Conservation (phyloP, 2,329 filamentous ascomycete species). For the Aspergillus bombycis region DNA sequence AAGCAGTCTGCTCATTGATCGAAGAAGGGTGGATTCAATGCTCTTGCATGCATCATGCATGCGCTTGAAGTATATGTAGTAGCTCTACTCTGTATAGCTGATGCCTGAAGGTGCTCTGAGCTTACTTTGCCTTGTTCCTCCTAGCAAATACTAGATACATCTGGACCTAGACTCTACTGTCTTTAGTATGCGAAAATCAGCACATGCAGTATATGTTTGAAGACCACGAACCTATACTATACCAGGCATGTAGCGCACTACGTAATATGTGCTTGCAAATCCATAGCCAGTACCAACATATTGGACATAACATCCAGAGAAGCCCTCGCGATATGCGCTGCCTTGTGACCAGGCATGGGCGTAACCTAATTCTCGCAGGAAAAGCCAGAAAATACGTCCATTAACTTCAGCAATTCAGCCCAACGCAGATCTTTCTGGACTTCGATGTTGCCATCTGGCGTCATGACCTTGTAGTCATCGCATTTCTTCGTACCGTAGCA, state of each 20-base stretch:
- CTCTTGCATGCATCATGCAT: no score
- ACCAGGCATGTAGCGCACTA: not conserved
- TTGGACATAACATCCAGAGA: not conserved
- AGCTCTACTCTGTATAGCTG: not conserved
- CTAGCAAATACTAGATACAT: no score
- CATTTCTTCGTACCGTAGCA: slow-evolving; percentile 38
- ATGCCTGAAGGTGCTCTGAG: no score
- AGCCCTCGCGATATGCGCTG: no score
- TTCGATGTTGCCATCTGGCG: slow-evolving; percentile 36
- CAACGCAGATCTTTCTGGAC: slow-evolving; percentile 42
- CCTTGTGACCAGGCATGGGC: no score
- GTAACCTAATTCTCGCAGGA: not conserved
- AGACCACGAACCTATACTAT: no score
- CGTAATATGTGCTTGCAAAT: not conserved
- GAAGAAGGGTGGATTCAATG: not conserved
- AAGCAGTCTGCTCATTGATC: not conserved
- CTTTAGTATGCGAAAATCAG: no score
- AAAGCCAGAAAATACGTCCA: slow-evolving; percentile 20
- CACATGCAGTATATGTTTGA: not conserved
- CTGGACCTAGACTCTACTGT: no score
- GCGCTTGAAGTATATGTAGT: no score
- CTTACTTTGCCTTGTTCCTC: no score
- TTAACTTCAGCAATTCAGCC: slow-evolving; percentile 24
- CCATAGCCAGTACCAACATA: not conserved
- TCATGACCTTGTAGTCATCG: slow-evolving; percentile 43